phyloP scores from a whole-genome alignment of 208 protist species.

The Acanthamoeba lenticulata region DNA sequence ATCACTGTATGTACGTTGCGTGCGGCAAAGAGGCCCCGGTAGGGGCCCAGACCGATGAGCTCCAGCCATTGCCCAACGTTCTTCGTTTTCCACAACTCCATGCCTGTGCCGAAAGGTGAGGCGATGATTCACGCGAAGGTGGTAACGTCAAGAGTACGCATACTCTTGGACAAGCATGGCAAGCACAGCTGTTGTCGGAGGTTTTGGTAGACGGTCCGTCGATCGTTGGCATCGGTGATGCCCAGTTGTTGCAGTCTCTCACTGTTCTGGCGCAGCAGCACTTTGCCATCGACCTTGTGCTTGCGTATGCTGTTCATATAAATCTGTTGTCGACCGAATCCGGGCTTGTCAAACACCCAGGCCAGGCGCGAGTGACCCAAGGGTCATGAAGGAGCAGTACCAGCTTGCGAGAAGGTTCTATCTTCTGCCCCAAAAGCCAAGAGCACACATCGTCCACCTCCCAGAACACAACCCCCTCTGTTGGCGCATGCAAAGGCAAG shows the following conservation, averaged over 20 bases:
- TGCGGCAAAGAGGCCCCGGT: neutral
- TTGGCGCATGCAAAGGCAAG: too few species aligned
- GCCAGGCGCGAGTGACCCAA: neutral
- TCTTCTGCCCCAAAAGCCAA: constrained; percentile 14
- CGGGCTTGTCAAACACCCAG: neutral
- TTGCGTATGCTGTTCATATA: neutral
- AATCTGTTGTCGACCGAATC: neutral
- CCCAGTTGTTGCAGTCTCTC: neutral
- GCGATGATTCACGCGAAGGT: neutral
- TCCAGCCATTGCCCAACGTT: neutral
- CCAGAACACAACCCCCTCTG: neutral
- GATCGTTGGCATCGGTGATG: neutral
- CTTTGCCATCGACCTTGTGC: neutral
- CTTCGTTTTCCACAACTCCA: neutral
- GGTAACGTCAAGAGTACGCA: neutral
- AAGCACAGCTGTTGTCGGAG: constrained; percentile 3
- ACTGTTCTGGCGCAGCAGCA: neutral
- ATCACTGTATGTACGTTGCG: neutral
- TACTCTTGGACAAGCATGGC: neutral
- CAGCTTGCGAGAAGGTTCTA: neutral
- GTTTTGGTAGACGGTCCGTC: neutral
- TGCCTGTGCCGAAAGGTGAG: neutral
- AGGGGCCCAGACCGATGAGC: neutral
- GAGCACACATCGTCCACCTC: constrained; percentile 46
- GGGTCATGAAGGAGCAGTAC: neutral